Evolutionary conservation across 176 grass and related monocot genomes (phyloP).

Genomic region (Paspalum notatum): DNA sequence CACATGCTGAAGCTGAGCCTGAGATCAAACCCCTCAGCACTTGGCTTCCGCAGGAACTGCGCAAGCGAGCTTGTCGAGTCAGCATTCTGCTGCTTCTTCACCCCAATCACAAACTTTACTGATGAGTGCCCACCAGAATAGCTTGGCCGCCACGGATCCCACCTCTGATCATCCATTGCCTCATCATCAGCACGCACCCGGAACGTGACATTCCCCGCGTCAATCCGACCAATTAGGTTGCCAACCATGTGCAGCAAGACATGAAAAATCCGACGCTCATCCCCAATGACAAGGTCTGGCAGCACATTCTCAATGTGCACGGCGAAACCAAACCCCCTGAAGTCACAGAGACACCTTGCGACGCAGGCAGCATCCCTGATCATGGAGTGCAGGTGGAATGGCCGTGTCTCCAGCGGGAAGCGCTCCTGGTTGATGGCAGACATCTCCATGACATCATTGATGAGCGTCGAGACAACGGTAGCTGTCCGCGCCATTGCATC

Average conservation of each 20-base stretch:
- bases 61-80: slow-evolving; percentile 5
- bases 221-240: slow-evolving; percentile 49
- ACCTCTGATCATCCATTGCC: slow-evolving; percentile 46
- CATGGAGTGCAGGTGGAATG: slow-evolving; percentile 54
- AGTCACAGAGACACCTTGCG: slow-evolving; percentile 55
- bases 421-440: slow-evolving; percentile 47
- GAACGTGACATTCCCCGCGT: slow-evolving; percentile 52
- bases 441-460: slow-evolving; percentile 70
- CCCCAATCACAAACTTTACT: slow-evolving; percentile 66
- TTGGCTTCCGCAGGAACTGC: slow-evolving; percentile 33
- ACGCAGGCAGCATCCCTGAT: slow-evolving; percentile 59
- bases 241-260: slow-evolving; percentile 75
- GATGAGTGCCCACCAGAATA: slow-evolving; percentile 47
- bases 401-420: slow-evolving; percentile 42
- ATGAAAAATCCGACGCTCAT: slow-evolving; percentile 80
- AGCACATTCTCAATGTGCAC: slow-evolving; percentile 53
- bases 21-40: slow-evolving; percentile 61
- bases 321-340: slow-evolving; percentile 51
- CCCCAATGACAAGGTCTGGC: slow-evolving; percentile 60
- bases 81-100: slow-evolving; percentile 44
- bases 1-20: slow-evolving; percentile 81
- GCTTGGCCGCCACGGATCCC: slow-evolving; percentile 63
- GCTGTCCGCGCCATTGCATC: slow-evolving; percentile 47
- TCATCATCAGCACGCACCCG: slow-evolving; percentile 49
- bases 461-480: slow-evolving; percentile 55